A percentile compares a stretch with the other conserved stretches of the same genome.
Evolutionary conservation across 2,329 filamentous ascomycete genomes (phyloP).

Genomic region (Colletotrichum tropicicola): DNA sequence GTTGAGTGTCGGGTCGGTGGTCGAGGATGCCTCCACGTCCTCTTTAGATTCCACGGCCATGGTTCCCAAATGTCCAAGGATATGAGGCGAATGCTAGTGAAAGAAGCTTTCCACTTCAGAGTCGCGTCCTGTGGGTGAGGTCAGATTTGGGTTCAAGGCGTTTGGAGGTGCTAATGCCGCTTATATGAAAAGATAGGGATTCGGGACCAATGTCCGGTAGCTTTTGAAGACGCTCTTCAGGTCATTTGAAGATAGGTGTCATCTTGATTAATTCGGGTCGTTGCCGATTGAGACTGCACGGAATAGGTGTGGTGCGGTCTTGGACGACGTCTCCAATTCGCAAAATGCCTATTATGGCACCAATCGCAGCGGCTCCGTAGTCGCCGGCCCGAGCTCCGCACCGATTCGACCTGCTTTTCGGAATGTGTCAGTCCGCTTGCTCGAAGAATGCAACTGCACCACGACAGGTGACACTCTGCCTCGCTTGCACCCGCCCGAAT

Average conservation of each 20-base stretch:
- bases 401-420: background rate
- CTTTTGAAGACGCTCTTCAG: background rate
- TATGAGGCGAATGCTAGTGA: background rate
- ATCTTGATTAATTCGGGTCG: background rate
- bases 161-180: no score
- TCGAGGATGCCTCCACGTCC: background rate
- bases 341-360: slow-evolving; percentile 9
- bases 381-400: background rate
- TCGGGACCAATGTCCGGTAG: background rate
- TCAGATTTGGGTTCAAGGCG: background rate
- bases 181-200: background rate
- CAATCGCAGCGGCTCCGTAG: slow-evolving; percentile 12
- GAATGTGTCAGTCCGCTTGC: slow-evolving; percentile 15
- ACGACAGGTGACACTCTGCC: background rate
- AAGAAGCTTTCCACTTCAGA: background rate
- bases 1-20: slow-evolving; percentile 15
- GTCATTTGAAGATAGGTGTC: background rate
- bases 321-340: background rate
- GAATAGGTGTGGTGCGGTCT: background rate
- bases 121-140: background rate
- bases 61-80: background rate
- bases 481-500: background rate
- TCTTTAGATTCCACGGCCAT: background rate
- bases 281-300: background rate
- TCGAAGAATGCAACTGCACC: background rate